Evolutionary conservation across 345 rosid species (phyloP).

Genomic region (Dimocarpus longan): DNA sequence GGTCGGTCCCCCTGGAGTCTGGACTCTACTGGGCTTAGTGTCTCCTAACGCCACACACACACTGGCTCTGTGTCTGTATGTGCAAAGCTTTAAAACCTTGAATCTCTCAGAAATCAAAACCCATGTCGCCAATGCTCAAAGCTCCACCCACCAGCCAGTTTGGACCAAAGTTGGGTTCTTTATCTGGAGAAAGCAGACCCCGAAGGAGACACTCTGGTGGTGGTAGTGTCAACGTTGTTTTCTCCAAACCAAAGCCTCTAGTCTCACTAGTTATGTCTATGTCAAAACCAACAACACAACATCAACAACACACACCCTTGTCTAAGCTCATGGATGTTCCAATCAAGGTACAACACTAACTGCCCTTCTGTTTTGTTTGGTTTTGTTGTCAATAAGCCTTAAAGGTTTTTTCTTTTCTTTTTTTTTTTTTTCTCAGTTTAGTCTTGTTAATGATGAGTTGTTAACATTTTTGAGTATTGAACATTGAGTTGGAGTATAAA

Average conservation of each 20-base stretch:
- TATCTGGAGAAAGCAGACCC: conserved; percentile 12
- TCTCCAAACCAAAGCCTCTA: conserved; percentile 15
- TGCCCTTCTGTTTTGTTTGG: background rate
- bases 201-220: background rate
- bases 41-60: too few relatives aligned
- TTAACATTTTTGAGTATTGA: background rate
- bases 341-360: conserved; percentile 37
- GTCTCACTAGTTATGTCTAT: conserved; percentile 24
- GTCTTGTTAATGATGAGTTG: background rate
- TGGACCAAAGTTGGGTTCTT: conserved; percentile 13
- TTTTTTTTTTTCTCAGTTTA: too few relatives aligned
- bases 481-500: background rate
- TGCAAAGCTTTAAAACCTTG: too few relatives aligned
- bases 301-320: too few relatives aligned
- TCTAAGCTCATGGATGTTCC: conserved; percentile 40
- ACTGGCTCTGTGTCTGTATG: too few relatives aligned
- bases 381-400: background rate
- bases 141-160: conserved; percentile 10
- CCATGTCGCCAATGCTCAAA: conserved; percentile 29
- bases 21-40: too few relatives aligned
- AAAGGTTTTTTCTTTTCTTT: background rate
- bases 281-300: too few relatives aligned
- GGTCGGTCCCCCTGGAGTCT: too few relatives aligned
- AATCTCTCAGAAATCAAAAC: background rate
- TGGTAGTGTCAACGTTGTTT: background rate